phyloP scores from a whole-genome alignment of 2,329 filamentous ascomycete species.

The Cordyceps fumosorosea region DNA sequence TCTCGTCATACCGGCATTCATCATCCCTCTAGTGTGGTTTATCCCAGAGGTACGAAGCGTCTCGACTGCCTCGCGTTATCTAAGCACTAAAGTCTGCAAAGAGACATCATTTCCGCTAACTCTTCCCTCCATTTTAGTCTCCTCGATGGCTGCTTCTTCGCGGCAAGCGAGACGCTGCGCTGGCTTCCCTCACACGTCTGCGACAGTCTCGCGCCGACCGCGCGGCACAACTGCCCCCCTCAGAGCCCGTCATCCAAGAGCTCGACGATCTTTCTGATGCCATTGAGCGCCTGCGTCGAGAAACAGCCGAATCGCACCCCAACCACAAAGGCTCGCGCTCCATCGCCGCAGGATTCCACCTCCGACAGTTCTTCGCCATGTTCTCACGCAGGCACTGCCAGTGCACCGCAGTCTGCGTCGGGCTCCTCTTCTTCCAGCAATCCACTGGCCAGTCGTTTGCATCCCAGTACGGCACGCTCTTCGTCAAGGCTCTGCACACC shows the following conservation, averaged over 20 bases:
- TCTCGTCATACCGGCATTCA: conserved; percentile 25
- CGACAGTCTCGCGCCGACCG: conserved; percentile 19
- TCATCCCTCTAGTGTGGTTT: conserved; percentile 23
- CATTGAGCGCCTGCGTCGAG: not conserved
- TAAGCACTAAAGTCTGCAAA: not conserved
- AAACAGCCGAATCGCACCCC: not conserved
- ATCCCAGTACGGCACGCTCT: conserved; percentile 25
- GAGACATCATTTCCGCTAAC: not conserved
- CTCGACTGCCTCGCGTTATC: not conserved
- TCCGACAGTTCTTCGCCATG: conserved; percentile 19
- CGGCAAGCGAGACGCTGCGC: conserved; percentile 24
- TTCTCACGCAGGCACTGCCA: conserved; percentile 19
- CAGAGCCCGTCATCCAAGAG: not conserved
- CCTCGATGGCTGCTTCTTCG: conserved; percentile 25
- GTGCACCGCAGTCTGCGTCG: conserved; percentile 21
- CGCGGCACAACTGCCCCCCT: not conserved
- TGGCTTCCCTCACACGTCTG: conserved; percentile 16
- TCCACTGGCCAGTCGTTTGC: conserved; percentile 24
- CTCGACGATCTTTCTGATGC: not conserved
- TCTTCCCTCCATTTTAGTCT: conserved; percentile 19
- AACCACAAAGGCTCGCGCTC: not conserved
- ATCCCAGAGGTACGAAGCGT: conserved; percentile 17
- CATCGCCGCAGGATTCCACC: not conserved
- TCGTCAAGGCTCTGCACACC: conserved; percentile 22
- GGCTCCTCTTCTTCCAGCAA: conserved; percentile 26